A percentile compares a stretch with the other conserved stretches of the same genome.
Evolutionary conservation across 2,329 filamentous ascomycete genomes (phyloP).

Genomic region (Phialemonium atrogriseum): DNA sequence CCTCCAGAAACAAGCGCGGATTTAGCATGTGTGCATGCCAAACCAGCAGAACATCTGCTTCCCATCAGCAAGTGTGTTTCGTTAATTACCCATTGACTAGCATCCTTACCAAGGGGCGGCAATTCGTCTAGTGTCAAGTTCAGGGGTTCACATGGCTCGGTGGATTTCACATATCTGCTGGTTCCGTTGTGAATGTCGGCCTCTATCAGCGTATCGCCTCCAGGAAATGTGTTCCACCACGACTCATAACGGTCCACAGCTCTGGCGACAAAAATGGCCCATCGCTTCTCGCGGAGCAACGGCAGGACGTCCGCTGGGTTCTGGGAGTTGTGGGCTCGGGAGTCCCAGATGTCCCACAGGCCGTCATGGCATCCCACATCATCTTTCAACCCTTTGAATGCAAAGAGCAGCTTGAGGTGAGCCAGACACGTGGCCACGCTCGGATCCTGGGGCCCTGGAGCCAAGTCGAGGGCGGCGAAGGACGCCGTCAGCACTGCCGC

Average conservation of each 20-base stretch:
- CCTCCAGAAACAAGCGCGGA: constrained; percentile 65
- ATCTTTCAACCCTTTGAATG: constrained; percentile 59
- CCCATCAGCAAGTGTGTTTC: too few species aligned
- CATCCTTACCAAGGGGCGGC: constrained; percentile 49
- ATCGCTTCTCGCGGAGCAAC: constrained; percentile 61
- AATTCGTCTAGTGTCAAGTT: too few species aligned
- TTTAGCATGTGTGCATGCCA: constrained; percentile 77
- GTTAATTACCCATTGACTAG: too few species aligned
- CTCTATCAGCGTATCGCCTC: constrained; percentile 22
- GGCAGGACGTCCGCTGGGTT: constrained; percentile 38
- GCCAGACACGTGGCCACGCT: constrained; percentile 53
- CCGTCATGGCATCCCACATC: constrained; percentile 58
- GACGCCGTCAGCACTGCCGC: constrained; percentile 9
- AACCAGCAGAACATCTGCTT: constrained; percentile 72
- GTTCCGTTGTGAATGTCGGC: constrained; percentile 30
- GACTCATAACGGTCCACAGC: constrained; percentile 59
- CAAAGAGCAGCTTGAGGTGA: constrained; percentile 65
- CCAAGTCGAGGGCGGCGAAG: constrained; percentile 12
- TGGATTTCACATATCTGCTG: too few species aligned
- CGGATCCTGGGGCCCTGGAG: constrained; percentile 20
- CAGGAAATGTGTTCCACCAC: constrained; percentile 48
- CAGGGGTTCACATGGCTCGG: too few species aligned
- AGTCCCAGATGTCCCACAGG: constrained; percentile 55
- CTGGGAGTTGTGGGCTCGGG: constrained; percentile 27
- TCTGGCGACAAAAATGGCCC: constrained; percentile 60